Evolutionary conservation across 257 asterid genomes (phyloP), one percentile per base, ranked within the genome.

Genomic region (Gardenia jasminoides): DNA sequence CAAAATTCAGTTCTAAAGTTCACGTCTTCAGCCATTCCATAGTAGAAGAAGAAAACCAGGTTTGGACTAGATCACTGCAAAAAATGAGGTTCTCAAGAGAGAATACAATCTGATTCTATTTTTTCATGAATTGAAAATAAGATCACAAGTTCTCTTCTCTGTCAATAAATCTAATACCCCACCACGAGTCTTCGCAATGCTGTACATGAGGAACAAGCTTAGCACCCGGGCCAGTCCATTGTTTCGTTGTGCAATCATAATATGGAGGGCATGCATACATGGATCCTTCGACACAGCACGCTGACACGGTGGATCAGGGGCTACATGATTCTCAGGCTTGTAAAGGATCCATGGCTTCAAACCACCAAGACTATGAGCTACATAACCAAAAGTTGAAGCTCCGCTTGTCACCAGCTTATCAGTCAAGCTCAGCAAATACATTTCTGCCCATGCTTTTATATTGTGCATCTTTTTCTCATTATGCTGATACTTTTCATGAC

Each of bases 291-390:
- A 90, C 77, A 71, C 24, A 7, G 86, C 93, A n/a, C 88, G 85
- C 22, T 71, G 65, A 64, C 98, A 93, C 0, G 91, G 83, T 3
- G 90, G 96, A 36, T 92, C 80, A 0, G 94, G 92, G 4, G 82
- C 82, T 11, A 84, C 81, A 24, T n/a, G 62, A 66, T 89, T 88
- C 26, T 87, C 90, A 0, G 92, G 85, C 89, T 85, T 83, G 86
- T 88, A 83, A 19, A 93, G 84, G 78, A 93, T 91, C 97, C 96
- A 92, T 0, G 97, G 94, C 88, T 81, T 86, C 74, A 93, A 7
- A 39, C 94, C 96, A 70, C 96, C 97, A 24, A 92, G 92, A 50
- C 97, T 92, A 50, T 93, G 97, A 50, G 97, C 97, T 67, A 93
- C 95, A 66, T 92, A 93, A 12, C 97, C 98, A 26, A 92, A 93